A percentile compares a stretch with the other conserved stretches of the same genome.
Conservation (phyloP, 2,329 filamentous ascomycete genomes). For the Exophiala phaeomuriformis region DNA sequence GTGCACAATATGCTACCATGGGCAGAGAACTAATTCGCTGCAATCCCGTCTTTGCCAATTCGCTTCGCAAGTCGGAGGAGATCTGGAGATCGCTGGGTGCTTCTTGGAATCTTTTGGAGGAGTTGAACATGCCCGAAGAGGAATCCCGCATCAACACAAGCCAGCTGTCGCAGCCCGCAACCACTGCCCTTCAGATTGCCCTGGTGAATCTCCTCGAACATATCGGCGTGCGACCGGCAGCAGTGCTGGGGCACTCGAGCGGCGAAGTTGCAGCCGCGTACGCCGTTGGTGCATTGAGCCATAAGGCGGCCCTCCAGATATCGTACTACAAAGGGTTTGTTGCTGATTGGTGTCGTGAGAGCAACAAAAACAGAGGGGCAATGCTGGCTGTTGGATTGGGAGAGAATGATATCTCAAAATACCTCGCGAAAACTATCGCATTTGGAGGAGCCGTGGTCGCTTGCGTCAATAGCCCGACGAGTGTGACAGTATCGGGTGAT, state of each 20-base stretch:
- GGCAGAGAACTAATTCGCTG: slow-evolving; percentile 28
- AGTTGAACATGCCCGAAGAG: not conserved
- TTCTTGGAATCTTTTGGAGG: not conserved
- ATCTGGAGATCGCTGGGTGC: not conserved
- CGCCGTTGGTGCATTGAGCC: not conserved
- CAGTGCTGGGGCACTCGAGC: not conserved
- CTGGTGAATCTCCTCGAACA: not conserved
- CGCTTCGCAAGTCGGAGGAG: not conserved
- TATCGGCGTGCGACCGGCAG: not conserved
- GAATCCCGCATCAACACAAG: not conserved
- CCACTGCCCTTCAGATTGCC: not conserved
- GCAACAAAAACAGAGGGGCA: not conserved
- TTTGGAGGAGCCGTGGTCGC: not conserved
- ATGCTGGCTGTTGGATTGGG: not conserved
- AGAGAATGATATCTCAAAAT: not conserved
- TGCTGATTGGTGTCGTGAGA: not conserved
- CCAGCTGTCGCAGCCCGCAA: not conserved
- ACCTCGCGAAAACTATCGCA: not conserved
- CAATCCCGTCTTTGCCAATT: not conserved
- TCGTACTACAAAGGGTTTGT: not conserved
- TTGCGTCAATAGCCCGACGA: slow-evolving; percentile 3
- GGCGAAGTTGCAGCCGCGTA: not conserved
- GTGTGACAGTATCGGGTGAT: slow-evolving; percentile 8
- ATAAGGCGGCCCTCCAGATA: not conserved
- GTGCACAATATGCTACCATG: slow-evolving; percentile 34